Evolutionary conservation across 257 asterid species (phyloP), one percentile per base, ranked within the genome.

Genomic region (Knoxia roxburghii): DNA sequence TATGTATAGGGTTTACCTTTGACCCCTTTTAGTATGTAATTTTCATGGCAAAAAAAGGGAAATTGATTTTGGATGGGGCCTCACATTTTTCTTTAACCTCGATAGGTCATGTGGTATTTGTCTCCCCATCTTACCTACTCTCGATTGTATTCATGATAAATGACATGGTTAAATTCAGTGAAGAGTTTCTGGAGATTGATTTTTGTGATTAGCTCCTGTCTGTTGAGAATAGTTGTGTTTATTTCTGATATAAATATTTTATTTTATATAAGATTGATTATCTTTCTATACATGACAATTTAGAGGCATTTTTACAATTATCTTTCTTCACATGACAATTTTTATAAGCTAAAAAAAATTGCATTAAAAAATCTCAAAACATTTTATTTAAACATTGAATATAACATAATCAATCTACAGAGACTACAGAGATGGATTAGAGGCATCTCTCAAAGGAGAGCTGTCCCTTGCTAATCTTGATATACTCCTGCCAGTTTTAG

Each of bases 401-500:
- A n/a, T n/a, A n/a, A n/a, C n/a, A n/a, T n/a, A n/a, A n/a, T n/a
- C n/a, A n/a, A n/a, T n/a, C n/a, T n/a, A n/a, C n/a, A n/a, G n/a
- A n/a, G n/a, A n/a, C 90, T 89, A 85, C 57, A 92, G 90, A 65
- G 93, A n/a, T n/a, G n/a, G 86, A 75, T 82, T 81, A 14, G 93
- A 81, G 61, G 85, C 87, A 68, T 83, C 95, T 59, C 75, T 74
- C 17, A 82, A 79, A 60, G 97, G 88, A 54, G 99, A 96, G 68
- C 72, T 77, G 54, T 84, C 96, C 69, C 89, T 83, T 67, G 91
- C 97, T 68, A 93, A 67, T 78, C 96, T 88, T 33, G 99, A 93
- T 77, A 88, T 51, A 74, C 99, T 93, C 81, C 97, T 83, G n/a
- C 88, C 94, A 79, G 74, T 66, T 77, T 88, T 90, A 52, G 99